A percentile compares a stretch with the other conserved stretches of the same genome.
These are phyloP conservation scores for Solanum stenotomum DNA, from an alignment of 257 asterid genomes.

Conservation along the genomic window DNA sequence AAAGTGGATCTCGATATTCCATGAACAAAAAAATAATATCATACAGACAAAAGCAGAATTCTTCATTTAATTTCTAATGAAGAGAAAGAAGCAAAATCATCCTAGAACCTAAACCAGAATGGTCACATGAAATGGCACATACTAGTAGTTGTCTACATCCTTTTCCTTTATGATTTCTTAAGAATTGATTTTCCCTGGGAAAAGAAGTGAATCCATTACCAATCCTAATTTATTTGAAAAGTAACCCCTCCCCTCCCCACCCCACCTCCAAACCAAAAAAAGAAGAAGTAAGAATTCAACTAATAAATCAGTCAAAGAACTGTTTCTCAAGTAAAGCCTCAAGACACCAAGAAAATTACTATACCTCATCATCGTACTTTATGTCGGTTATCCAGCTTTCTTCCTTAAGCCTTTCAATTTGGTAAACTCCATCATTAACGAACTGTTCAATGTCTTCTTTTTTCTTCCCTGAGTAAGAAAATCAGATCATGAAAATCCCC, in stretches of 20 bases:
- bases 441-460: conserved; percentile 72
- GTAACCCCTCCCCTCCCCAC: background rate
- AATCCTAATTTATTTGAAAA: background rate
- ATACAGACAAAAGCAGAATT: background rate
- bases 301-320: background rate
- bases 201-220: background rate
- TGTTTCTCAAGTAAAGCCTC: background rate
- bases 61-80: background rate
- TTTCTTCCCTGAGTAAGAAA: conserved; percentile 52
- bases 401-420: conserved; percentile 71
- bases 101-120: background rate
- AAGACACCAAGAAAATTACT: conserved; percentile 10
- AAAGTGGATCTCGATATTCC: background rate
- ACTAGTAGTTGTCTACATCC: background rate
- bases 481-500: background rate
- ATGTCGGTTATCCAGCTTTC: conserved; percentile 96
- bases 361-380: conserved; percentile 95
- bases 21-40: background rate
- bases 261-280: background rate
- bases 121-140: background rate
- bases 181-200: background rate
- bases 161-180: background rate
- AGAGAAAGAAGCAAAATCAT: background rate
- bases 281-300: background rate
- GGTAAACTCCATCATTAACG: conserved; percentile 86